Conservation (phyloP, 1,284 basidiomycete genomes). For the Takashimella tepidaria region DNA sequence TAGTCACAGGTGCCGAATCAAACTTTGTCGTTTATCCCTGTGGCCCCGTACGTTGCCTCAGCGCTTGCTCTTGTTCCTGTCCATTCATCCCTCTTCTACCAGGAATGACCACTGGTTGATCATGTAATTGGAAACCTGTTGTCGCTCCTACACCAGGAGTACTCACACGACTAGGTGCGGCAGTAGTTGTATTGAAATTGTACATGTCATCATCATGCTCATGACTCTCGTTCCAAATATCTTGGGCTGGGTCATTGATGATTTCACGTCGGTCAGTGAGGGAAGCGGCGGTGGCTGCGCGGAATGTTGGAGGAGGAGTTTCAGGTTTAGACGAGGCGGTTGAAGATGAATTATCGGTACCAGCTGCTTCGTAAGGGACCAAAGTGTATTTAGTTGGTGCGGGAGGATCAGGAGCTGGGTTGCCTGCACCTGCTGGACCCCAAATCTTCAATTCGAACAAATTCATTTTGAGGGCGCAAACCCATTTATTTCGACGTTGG, state of each 20-base stretch:
- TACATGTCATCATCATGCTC: slow-evolving; percentile 12
- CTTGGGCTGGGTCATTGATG: slow-evolving; percentile 38
- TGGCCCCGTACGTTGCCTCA: slow-evolving; percentile 1
- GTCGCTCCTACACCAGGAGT: slow-evolving; percentile 34
- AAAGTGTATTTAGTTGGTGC: slow-evolving; percentile 60
- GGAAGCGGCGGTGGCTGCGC: slow-evolving; percentile 31
- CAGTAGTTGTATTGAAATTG: no score
- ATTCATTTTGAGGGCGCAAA: slow-evolving; percentile 71
- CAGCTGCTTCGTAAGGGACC: slow-evolving; percentile 64
- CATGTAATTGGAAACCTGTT: no score
- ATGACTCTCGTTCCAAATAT: slow-evolving; percentile 37
- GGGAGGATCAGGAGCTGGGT: slow-evolving; percentile 54
- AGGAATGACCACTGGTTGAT: no score
- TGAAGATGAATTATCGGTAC: slow-evolving; percentile 47
- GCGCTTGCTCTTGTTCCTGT: slow-evolving; percentile 2
- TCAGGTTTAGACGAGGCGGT: slow-evolving; percentile 17
- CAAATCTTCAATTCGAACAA: slow-evolving; percentile 67
- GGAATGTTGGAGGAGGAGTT: slow-evolving; percentile 42
- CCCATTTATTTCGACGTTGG: slow-evolving; percentile 82
- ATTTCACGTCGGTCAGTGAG: slow-evolving; percentile 36
- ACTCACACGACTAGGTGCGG: slow-evolving; percentile 20
- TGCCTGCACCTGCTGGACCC: slow-evolving; percentile 63
- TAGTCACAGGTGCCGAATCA: slow-evolving; percentile 20
- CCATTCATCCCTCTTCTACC: no score
- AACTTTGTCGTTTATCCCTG: slow-evolving; percentile 19